A percentile compares a stretch with the other conserved stretches of the same genome.
Conservation (phyloP, 2,329 filamentous ascomycete species). For the Talaromyces sp. region DNA sequence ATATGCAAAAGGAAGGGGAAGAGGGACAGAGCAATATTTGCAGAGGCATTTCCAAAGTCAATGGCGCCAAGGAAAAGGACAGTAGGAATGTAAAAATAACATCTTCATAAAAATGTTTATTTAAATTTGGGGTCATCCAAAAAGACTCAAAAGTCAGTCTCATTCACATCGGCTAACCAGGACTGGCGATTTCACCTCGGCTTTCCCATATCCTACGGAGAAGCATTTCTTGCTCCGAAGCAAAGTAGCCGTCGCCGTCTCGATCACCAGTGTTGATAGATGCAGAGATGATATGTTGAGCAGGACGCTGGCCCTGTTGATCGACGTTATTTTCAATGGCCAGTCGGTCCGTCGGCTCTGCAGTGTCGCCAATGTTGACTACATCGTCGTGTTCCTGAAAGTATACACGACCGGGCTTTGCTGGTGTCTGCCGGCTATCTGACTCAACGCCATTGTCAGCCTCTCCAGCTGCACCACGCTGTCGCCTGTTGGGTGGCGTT, state of each 20-base stretch:
- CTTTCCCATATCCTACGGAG: conserved; percentile 40
- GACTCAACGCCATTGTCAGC: neutral
- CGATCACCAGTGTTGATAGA: conserved; percentile 27
- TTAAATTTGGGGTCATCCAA: neutral
- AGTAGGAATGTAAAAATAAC: neutral
- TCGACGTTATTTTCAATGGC: conserved; percentile 22
- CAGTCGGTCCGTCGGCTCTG: conserved; percentile 13
- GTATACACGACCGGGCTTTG: conserved; percentile 18
- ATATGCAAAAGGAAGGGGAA: neutral
- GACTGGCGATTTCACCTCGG: conserved; percentile 31
- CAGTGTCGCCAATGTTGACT: conserved; percentile 19
- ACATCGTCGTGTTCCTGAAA: conserved; percentile 29
- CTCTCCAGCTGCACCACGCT: conserved; percentile 9
- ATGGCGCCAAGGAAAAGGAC: neutral
- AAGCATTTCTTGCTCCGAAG: conserved; percentile 32
- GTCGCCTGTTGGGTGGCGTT: conserved; percentile 15
- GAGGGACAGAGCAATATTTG: neutral
- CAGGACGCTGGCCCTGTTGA: conserved; percentile 22
- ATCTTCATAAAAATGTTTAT: neutral
- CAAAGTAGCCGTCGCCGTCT: conserved; percentile 18
- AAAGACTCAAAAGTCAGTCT: neutral
- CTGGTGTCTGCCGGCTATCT: conserved; percentile 1
- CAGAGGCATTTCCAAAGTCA: neutral
- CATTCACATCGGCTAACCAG: conserved; percentile 17
- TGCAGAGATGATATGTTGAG: conserved; percentile 18